Evolutionary conservation across 2,329 filamentous ascomycete species (phyloP), one percentile per base, ranked within the genome.

Genomic region (Microdochium trichocladiopsis): DNA sequence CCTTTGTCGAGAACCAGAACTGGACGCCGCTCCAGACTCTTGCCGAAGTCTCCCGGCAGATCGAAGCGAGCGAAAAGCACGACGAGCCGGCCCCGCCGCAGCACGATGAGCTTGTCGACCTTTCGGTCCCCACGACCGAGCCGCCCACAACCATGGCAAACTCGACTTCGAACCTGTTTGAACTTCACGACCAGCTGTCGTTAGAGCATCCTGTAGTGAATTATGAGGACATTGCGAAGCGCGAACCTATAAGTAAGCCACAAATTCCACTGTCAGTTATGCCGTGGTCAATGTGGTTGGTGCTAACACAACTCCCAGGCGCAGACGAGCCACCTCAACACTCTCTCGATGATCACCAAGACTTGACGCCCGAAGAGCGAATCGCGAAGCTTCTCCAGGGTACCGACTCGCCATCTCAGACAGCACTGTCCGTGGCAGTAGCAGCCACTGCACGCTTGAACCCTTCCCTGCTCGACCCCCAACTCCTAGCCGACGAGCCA

Each of bases 21-120:
- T 90, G 90, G 77, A 90, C 89, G 55, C 88, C 89, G 2, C 75
- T 96, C 36, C 89, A 95, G 65, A 91, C 91, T 4, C 76, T 96
- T 22, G 91, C 91, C 28, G 91, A 96, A 69, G 91, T 92, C 0
- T 95, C 91, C 49, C 81, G 90, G 50, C 88, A 89, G 66, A 82
- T 94, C 53, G 87, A 88, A 59, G 74, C 83, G 16, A 80, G 75
- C 54, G 79, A 84, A 61, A 83, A 83, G 62, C 79, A 76, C 50
- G 79, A 80, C 59, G 74, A 74, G 52, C 70, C 78, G 55, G 74
- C 72, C 4, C 70, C 70, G 56, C 63, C 77, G 55, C 75, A 69
- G 59, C 71, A 68, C 66, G 75, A 69, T 59, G 67, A 63, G 58
- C 64, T 28, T 48, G 23, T 48, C 47, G 23, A 48, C 47, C 47